Evolutionary conservation across 768 basidiomycete species (phyloP), one percentile per base, ranked within the genome.

Genomic region (Daedaleopsis nitida): DNA sequence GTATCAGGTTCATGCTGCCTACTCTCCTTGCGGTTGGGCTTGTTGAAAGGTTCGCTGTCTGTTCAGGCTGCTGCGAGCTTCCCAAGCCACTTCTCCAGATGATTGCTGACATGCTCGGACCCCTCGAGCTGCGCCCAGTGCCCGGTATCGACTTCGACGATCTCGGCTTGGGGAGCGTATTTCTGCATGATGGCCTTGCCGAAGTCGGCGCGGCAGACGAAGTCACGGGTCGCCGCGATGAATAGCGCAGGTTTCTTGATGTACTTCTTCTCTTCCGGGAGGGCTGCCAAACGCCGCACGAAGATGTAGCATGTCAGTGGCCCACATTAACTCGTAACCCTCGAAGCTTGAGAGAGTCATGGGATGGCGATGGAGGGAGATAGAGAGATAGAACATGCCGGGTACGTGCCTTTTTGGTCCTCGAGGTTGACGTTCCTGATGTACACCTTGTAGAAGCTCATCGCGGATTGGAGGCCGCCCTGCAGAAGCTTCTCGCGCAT

Each of bases 61-160:
- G 16, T 1, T 52, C 50, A 34, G 16, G 17, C 35, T 13, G 17
- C 32, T 17, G 52, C 11, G 14, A 38, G 11, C 52, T 42, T 53
- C 21, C 39, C 57, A 19, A 70, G 58, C 77, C 78, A 80, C 9
- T 58, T 60, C 44, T 73, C 67, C 43, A 80, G 69, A 14, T 65
- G 71, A 1, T 65, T 47, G 45, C 78, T 80, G 23, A 78, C 59
- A 19, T 68, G 65, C 19, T 74, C 71, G 0, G 75, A 67, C 21
- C 63, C 68, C 48, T 75, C 74, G 56, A 80, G 48, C 2, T 70
- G 70, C 9, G 67, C 57, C 76, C 78, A 81, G 51, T 81, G 80
- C 1, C 74, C 76, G 0, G 67, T 62, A 19, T 78, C 71, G 16
- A 78, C 72, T 39, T 77, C 76, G 57, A 62, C 68, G 5, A 72